Conservation (phyloP, 768 basidiomycete species). For the Auriculariales sp. region DNA sequence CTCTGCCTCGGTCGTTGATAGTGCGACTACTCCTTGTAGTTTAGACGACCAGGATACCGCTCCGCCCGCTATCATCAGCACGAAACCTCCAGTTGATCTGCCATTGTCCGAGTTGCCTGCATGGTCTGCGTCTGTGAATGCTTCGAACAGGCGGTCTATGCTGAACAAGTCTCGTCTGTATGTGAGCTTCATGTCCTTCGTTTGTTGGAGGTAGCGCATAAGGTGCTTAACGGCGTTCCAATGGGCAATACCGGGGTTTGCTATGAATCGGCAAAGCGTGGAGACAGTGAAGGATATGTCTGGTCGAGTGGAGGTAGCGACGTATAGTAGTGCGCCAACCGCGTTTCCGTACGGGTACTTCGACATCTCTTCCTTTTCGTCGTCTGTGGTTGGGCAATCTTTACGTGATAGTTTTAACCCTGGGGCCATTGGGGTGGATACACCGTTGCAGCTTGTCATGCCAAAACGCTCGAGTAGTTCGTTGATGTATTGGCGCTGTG, state of each 20-base stretch:
- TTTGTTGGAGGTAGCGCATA: background rate
- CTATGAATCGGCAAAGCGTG: background rate
- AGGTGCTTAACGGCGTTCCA: background rate
- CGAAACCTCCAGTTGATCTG: constrained; percentile 3
- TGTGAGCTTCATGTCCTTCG: background rate
- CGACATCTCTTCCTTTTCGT: background rate
- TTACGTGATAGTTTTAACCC: background rate
- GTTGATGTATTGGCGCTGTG: background rate
- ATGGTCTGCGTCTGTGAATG: constrained; percentile 5
- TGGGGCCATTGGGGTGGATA: background rate
- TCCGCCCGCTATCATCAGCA: constrained; percentile 4
- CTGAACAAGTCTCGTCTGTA: background rate
- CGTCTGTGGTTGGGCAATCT: background rate
- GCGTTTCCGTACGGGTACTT: background rate
- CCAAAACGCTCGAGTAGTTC: constrained; percentile 1
- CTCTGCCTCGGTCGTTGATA: constrained; percentile 12
- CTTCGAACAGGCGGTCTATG: background rate
- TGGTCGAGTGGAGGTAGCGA: background rate
- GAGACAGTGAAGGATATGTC: background rate
- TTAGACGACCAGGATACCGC: constrained; percentile 11
- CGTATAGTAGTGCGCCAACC: background rate
- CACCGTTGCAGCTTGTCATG: background rate
- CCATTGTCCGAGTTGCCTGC: background rate
- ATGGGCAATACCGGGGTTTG: background rate
- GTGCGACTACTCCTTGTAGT: constrained; percentile 10